Percentiles rank a stretch among this genome's conserved stretches.
Conservation (phyloP, 805 yeast genomes). For the Blastobotrys americana region DNA sequence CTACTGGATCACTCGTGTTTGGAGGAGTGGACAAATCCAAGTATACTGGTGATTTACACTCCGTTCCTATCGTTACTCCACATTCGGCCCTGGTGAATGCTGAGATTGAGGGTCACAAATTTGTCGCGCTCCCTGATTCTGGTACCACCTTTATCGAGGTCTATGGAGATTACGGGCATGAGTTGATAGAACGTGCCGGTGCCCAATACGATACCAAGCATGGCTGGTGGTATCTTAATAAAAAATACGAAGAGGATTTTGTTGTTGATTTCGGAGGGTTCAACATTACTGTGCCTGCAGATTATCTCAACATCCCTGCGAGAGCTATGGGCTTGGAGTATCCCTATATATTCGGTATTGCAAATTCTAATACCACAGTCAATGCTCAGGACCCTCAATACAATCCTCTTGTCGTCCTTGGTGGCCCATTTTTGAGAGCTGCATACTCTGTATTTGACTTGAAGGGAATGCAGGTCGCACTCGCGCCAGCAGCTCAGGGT, state of each 20-base stretch:
- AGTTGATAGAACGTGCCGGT: neutral
- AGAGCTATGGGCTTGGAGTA: neutral
- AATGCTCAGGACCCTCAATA: neutral
- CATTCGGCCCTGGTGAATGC: neutral
- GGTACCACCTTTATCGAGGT: neutral
- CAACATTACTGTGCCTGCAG: neutral
- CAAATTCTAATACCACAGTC: neutral
- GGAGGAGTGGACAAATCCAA: constrained; percentile 43
- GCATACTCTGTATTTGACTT: constrained; percentile 61
- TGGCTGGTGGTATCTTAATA: neutral
- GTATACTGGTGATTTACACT: constrained; percentile 36
- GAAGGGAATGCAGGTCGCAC: constrained; percentile 46
- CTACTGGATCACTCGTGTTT: constrained; percentile 29
- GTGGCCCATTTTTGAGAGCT: constrained; percentile 50
- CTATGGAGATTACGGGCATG: neutral
- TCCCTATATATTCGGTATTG: neutral
- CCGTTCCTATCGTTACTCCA: constrained; percentile 36
- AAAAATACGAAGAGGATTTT: neutral
- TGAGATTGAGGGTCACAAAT: neutral
- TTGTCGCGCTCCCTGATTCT: neutral
- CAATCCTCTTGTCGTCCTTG: constrained; percentile 27
- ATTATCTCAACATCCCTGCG: neutral
- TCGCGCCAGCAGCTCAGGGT: constrained; percentile 39
- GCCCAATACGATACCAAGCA: neutral
- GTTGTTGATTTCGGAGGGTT: neutral